Evolutionary conservation across 352 stramenopile species (phyloP), one percentile per base, ranked within the genome.

Genomic region (Phytopythium cucurbitacearum): DNA sequence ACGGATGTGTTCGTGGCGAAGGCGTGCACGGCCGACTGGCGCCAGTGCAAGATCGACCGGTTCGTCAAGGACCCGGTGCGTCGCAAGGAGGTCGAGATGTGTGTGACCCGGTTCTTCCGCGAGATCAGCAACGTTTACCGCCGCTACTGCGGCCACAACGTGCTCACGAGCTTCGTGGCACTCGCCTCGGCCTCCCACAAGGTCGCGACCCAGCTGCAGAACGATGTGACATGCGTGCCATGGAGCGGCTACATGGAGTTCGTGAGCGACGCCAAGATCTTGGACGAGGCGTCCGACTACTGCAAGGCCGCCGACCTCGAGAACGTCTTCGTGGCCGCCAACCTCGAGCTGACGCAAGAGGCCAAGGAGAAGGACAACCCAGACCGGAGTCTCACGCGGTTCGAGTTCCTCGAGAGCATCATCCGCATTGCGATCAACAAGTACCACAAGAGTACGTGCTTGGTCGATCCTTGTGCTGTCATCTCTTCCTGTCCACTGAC

Each of bases 391-490:
- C 73, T 91, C 55, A 91, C 80, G 34, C 64, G 80, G 3, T 91
- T 91, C 51, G 77, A 91, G 64, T 91, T 91, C 53, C 66, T 91
- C 58, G 80, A 91, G 53, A 74, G 69, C 32, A 62, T 87, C 58
- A 83, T 85, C 21, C 77, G 80, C 61, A 91, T 91, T 44, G 76
- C 80, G n/a, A 73, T 81, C 51, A 91, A 87, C 73, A 91, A 91
- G 62, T 91, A 81, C 53, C 72, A 70, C 16, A 67, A 75, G 35
- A 85, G 78, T 87, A 67, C 51, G 72, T 69, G 3, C 5, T 49
- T n/a, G 37, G 9, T 42, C 8, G 39, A 42, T 16, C 15, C 21
- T 28, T 56, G 6, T 3, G 6, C 40, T 54, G 13, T 10, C 11
- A 15, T 33, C 9, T n/a, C 21, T 47, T n/a, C 11, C 13, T 42